These are phyloP conservation scores for Termitomyces sp. DNA, from an alignment of 768 basidiomycete species.

Conservation along the genomic window DNA sequence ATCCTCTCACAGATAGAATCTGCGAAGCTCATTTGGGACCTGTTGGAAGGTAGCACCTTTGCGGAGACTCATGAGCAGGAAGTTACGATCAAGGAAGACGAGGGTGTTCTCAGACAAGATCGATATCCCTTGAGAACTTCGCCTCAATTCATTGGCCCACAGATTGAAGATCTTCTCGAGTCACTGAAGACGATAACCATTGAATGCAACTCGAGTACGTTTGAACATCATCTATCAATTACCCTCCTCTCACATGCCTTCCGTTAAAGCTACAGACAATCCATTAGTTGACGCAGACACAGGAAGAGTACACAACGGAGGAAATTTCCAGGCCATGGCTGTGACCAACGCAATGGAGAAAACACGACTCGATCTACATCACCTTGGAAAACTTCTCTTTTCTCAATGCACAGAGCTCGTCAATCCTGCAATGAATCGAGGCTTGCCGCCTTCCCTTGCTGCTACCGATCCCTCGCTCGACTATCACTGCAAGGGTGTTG, in stretches of 20 bases:
- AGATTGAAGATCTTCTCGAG: slow-evolving; percentile 71
- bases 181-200: slow-evolving; percentile 58
- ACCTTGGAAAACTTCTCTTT: slow-evolving; percentile 66
- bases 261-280: slow-evolving; percentile 72
- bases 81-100: slow-evolving; percentile 65
- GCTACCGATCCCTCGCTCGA: slow-evolving; percentile 77
- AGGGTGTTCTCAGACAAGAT: slow-evolving; percentile 74
- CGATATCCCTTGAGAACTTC: slow-evolving; percentile 71
- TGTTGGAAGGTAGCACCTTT: slow-evolving; percentile 65
- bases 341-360: slow-evolving; percentile 88
- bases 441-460: slow-evolving; percentile 74
- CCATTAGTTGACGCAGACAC: slow-evolving; percentile 71
- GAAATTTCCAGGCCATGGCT: slow-evolving; percentile 87
- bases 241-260: slow-evolving; percentile 2
- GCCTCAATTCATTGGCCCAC: slow-evolving; percentile 83
- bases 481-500: slow-evolving; percentile 81
- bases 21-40: slow-evolving; percentile 60
- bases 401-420: slow-evolving; percentile 65
- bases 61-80: slow-evolving; percentile 69
- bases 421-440: slow-evolving; percentile 75
- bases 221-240: neutral
- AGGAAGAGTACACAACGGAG: slow-evolving; percentile 69
- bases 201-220: slow-evolving; percentile 80
- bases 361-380: slow-evolving; percentile 66
- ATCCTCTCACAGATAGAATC: slow-evolving; percentile 48